Base-by-base conservation (phyloP, 1,139 yeast genomes). In the Yamadazyma triangularis region DNA sequence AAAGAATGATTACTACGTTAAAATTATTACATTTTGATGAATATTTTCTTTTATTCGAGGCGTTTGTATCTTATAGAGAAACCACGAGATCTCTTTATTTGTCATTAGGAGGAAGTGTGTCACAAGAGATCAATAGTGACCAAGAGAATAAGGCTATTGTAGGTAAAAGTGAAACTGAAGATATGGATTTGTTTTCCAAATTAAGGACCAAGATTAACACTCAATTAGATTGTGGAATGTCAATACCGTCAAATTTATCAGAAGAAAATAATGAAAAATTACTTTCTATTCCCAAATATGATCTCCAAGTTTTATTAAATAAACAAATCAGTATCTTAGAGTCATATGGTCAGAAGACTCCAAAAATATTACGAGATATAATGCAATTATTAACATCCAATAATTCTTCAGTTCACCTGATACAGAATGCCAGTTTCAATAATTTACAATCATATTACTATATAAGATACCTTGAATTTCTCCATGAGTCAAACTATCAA, bases 401-500 rank as follows among this genome's bases (percentile, higher is more conserved):
- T 8, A 39, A 52, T 20, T 61, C 81, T 1, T 64, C 69, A 26
- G 58, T 71, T 3, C 47, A 56, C 19, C 58, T 55, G 53, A 57
- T 62, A 15, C 65, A 62, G 38, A 78, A 76, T 39, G 59, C 70
- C 15, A 68, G 73, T 4, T 64, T 70, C 29, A 60, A 54, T 33
- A 56, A 57, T 32, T 66, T 82, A 4, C 85, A 93, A 0, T 70
- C 84, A 0, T 69, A 77, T 15, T 75, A 80, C 46, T 81, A 83
- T 42, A 66, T 85, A 25, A 69, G 64, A 28, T 85, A 82, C 46
- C 60, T 86, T 23, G 80, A 82, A 39, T 70, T 74, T 28, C 65
- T 87, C 44, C 66, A 73, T 27, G 66, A 62, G 2, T 72, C 78
- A 12, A 83, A 84, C 42, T 86, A 84, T 45, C 86, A 82, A 46